Base-by-base conservation (phyloP, 2,329 filamentous ascomycete species). In the Aureobasidium sp. region DNA sequence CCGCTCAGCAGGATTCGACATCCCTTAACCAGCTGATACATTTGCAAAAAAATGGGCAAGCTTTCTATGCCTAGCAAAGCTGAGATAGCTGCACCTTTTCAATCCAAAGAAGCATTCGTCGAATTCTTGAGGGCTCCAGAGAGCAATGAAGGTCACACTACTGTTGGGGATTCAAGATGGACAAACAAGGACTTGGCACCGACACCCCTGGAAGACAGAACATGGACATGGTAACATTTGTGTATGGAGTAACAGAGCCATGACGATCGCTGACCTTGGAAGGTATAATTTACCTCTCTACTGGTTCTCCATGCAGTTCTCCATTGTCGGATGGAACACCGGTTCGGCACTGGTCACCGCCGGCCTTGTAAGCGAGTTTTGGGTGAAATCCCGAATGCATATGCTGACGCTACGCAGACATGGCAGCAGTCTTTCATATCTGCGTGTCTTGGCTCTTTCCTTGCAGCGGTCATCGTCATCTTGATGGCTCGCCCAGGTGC, bases 371-470 rank as follows among this genome's bases (percentile, higher is more conserved):
- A 62, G 57, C 27, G 15, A 22, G 25, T n/a, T 25, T 15, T 27
- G 22, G 25, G 25, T 17, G 11, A 53, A 2, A 44, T 36, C 12
- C 14, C 25, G 11, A 31, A 2, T 12, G 12, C 15, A 20, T 6
- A 22, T 44, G 14, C 62, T 62, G 3, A 64, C n/a, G 20, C 22
- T 11, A 7, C 22, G 15, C 7, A 64, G 62, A 64, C 58, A 58
- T 64, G 62, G 62, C 62, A 64, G 29, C 62, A 64, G 29, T 64
- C 62, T 1, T 64, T 64, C 14, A 45, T 64, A 14, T 64, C 58
- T 34, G 62, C 62, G 3, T 58, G 51, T 37, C 25, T 64, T 17
- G 58, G 58, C 3, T 62, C 62, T 3, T 53, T 58, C 44, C 58
- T 64, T 22, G 62, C 62, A 6, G 58, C 57, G 9, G 42, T 62